Conservation (phyloP, 2,329 filamentous ascomycete genomes). For the Colletotrichum spaethianum region DNA sequence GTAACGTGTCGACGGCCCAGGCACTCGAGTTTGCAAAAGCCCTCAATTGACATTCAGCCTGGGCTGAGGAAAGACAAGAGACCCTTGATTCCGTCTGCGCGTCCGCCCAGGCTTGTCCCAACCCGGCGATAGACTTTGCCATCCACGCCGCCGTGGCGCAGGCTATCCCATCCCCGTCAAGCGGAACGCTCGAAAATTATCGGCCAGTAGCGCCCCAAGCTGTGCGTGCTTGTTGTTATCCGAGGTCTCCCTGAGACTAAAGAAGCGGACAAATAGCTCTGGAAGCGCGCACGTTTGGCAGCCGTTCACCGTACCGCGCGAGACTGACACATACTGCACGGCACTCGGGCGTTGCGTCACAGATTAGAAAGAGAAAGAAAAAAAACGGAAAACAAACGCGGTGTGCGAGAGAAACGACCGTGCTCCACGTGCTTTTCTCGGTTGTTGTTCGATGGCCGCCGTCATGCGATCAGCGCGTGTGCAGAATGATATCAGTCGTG, state of each 20-base stretch:
- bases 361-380: too few species aligned
- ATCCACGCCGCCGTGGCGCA: constrained; percentile 9
- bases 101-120: not conserved
- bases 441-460: not conserved
- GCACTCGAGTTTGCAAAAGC: not conserved
- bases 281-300: not conserved
- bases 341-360: not conserved
- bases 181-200: not conserved
- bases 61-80: not conserved
- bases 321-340: not conserved
- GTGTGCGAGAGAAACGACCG: not conserved
- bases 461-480: constrained; percentile 7
- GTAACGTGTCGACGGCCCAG: too few species aligned
- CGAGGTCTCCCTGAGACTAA: not conserved
- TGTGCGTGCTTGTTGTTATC: not conserved
- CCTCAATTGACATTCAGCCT: not conserved
- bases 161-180: not conserved
- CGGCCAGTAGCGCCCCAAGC: not conserved
- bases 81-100: not conserved
- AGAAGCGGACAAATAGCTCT: not conserved
- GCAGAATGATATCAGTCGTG: constrained; percentile 12
- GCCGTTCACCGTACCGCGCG: not conserved
- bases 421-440: not conserved
- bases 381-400: not conserved
- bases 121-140: constrained; percentile 8